These are phyloP conservation scores for Alternaria solani DNA, from an alignment of 2,329 filamentous ascomycete genomes.

Conservation along the genomic window DNA sequence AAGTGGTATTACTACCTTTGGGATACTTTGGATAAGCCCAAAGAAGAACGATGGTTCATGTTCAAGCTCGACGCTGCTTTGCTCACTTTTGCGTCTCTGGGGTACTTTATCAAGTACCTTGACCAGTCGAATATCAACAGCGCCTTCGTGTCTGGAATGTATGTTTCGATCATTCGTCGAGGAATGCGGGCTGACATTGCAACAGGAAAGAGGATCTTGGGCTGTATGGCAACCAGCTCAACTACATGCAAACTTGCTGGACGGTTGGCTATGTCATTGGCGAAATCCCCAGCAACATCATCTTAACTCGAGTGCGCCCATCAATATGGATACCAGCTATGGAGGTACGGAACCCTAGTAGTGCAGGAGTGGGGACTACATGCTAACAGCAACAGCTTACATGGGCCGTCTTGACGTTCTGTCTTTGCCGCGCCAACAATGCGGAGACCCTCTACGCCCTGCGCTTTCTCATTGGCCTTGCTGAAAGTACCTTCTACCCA, in stretches of 20 bases:
- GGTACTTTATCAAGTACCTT: conserved; percentile 31
- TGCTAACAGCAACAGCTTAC: conserved; percentile 7
- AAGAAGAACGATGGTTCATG: conserved; percentile 34
- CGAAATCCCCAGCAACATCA: conserved; percentile 33
- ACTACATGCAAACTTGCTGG: conserved; percentile 64
- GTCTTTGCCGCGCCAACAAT: conserved; percentile 13
- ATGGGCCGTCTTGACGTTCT: conserved; percentile 13
- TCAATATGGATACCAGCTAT: conserved; percentile 19
- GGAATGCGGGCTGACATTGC: background rate
- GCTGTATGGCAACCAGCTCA: conserved; percentile 33
- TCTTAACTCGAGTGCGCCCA: conserved; percentile 29
- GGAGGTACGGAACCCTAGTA: conserved; percentile 11
- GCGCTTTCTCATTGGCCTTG: conserved; percentile 41
- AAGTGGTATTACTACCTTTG: conserved; percentile 32
- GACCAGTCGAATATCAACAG: conserved; percentile 37
- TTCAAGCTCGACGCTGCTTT: conserved; percentile 50
- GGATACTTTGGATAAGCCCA: conserved; percentile 30
- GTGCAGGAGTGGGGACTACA: accelerated
- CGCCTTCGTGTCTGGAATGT: conserved; percentile 40
- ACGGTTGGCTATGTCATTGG: conserved; percentile 65
- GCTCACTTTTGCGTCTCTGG: conserved; percentile 57
- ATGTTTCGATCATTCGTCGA: background rate
- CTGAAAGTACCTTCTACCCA: conserved; percentile 61
- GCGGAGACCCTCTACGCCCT: conserved; percentile 19
- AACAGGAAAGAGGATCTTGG: conserved; percentile 33